Base-by-base conservation (phyloP, 1,284 basidiomycete species). In the Pseudozyma pruni region DNA sequence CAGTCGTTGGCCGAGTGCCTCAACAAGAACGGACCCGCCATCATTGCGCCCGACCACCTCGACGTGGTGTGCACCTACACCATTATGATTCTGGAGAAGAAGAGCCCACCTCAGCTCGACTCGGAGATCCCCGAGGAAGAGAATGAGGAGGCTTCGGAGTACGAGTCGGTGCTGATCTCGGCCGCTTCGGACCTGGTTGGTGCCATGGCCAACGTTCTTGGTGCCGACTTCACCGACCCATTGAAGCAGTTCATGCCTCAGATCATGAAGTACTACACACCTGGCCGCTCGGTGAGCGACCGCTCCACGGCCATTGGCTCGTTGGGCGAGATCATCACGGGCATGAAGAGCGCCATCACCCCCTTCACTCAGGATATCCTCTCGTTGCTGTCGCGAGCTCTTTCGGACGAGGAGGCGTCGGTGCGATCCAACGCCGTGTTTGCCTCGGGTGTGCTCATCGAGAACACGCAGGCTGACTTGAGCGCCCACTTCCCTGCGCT, bases 391-490 rank as follows among this genome's bases (percentile, higher is more conserved):
- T 82, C 80, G 35, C 74, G 79, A 27, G 93, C 92, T 9, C 87
- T 98, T 27, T 84, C 87, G 62, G 96, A 98, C 81, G 85, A 87
- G 34, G 95, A 98, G 54, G 85, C 90, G 9, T 94, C 98, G 83
- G 94, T 98, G 5, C 89, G 93, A 76, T 94, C 92, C 84, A 98
- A 98, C 80, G 93, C 94, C 31, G 93, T 94, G 10, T 99, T 97
- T 81, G 94, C 94, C 22, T 87, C 90, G 29, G 96, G 96, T 69
- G 89, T 96, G 40, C 87, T 99, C 60, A 88, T 98, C 66, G 93
- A 95, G 85, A 88, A 95, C 86, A 90, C 92, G 14, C 86, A 90
- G 45, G 82, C 88, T 51, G 94, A 99, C 83, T 87, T 98, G 38
- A 89, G 90, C 8, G 85, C 87, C 6, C 94, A 98, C 82, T 97